These are phyloP conservation scores for Globisporangium apiculatum DNA, from an alignment of 352 stramenopile species.

Conservation along the genomic window DNA sequence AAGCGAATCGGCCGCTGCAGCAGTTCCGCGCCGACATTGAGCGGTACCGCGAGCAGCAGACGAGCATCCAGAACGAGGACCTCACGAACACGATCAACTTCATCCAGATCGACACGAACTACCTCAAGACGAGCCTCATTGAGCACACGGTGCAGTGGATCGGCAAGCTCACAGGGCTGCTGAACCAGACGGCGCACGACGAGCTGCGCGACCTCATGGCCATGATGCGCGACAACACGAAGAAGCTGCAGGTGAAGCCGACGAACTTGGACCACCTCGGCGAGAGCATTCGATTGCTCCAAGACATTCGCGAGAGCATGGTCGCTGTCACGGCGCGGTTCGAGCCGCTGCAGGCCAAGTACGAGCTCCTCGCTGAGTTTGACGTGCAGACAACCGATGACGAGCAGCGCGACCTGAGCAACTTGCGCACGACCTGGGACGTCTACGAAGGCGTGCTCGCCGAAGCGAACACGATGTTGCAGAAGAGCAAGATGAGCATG, in stretches of 20 bases:
- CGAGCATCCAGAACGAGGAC: constrained; percentile 90
- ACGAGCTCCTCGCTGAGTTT: constrained; percentile 83
- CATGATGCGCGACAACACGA: constrained; percentile 87
- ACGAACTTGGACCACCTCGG: constrained; percentile 88
- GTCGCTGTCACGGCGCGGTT: constrained; percentile 67
- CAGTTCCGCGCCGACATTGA: constrained; percentile 92
- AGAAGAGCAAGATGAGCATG: constrained; percentile 94
- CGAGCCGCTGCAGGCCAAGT: constrained; percentile 82
- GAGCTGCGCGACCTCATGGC: constrained; percentile 82
- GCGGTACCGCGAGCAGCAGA: constrained; percentile 88
- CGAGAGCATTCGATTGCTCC: constrained; percentile 86
- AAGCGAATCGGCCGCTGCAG: constrained; percentile 88
- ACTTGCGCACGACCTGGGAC: constrained; percentile 75
- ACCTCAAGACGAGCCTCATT: constrained; percentile 88
- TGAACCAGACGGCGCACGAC: constrained; percentile 89
- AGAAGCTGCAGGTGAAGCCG: constrained; percentile 80
- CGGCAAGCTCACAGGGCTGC: constrained; percentile 85
- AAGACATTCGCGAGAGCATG: constrained; percentile 83
- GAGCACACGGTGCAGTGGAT: constrained; percentile 93
- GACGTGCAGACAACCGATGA: constrained; percentile 86
- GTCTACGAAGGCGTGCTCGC: constrained; percentile 80
- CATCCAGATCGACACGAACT: constrained; percentile 92
- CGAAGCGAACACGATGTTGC: constrained; percentile 84
- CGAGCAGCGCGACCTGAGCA: constrained; percentile 66
- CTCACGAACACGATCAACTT: constrained; percentile 93